phyloP scores from a whole-genome alignment of 495 filamentous ascomycete species.

The Podospora pseudoanserina region DNA sequence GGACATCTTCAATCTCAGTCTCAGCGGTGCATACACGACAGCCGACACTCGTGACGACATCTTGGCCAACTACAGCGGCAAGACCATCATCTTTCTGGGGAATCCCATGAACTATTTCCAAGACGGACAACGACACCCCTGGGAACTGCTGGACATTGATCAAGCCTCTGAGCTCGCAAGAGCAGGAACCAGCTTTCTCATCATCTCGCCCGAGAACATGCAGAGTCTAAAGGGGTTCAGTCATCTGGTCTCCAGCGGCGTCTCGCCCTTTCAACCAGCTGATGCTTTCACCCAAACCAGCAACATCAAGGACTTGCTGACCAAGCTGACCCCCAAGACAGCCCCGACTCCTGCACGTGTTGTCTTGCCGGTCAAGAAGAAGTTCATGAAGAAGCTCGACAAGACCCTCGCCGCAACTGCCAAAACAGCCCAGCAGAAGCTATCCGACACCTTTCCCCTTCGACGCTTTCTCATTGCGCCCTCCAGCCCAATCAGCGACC shows the following conservation, averaged over 20 bases:
- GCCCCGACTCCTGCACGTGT: background rate
- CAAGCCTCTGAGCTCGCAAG: conserved; percentile 14
- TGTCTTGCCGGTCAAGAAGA: conserved; percentile 18
- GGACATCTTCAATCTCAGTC: conserved; percentile 31
- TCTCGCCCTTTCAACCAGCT: conserved; percentile 4
- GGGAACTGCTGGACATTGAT: conserved; percentile 24
- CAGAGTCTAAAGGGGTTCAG: conserved; percentile 21
- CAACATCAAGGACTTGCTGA: conserved; percentile 12
- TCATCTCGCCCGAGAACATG: conserved; percentile 21
- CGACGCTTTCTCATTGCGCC: conserved; percentile 20
- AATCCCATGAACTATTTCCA: conserved; percentile 31
- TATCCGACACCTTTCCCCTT: conserved; percentile 22
- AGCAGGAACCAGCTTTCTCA: conserved; percentile 23
- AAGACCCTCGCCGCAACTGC: conserved; percentile 16
- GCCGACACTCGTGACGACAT: conserved; percentile 13
- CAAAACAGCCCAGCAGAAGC: conserved; percentile 17
- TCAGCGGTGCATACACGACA: conserved; percentile 20
- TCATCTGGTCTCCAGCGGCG: conserved; percentile 7
- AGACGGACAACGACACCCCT: conserved; percentile 21
- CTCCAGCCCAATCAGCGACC: background rate
- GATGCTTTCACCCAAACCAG: background rate
- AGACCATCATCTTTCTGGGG: conserved; percentile 27
- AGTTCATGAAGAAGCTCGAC: conserved; percentile 7
- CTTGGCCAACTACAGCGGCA: conserved; percentile 23
- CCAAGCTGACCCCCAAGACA: conserved; percentile 6